A percentile compares a stretch with the other conserved stretches of the same genome.
Evolutionary conservation across 1,284 basidiomycete species (phyloP).

Genomic region (Athelia sp.): DNA sequence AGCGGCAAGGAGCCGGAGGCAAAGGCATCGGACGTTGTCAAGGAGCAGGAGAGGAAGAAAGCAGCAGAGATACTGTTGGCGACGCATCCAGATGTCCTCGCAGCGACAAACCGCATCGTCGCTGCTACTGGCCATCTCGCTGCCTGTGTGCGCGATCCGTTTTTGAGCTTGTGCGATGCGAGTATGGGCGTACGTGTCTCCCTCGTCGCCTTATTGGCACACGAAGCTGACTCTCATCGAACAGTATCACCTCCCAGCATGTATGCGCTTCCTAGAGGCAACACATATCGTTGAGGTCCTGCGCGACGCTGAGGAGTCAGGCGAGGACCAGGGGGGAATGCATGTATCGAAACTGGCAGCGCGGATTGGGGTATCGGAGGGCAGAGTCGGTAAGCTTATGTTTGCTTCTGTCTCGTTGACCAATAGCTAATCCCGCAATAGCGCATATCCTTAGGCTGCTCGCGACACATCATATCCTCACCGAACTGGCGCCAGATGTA

Average conservation of each 20-base stretch:
- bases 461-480: constrained; percentile 65
- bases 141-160: constrained; percentile 59
- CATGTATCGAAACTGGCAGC: constrained; percentile 52
- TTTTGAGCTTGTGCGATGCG: constrained; percentile 62
- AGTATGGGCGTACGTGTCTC: constrained; percentile 57
- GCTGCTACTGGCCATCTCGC: constrained; percentile 63
- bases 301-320: constrained; percentile 48
- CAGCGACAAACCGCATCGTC: constrained; percentile 57
- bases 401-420: constrained; percentile 1
- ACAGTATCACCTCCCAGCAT: constrained; percentile 68
- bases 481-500: constrained; percentile 58
- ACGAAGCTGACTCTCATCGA: not conserved
- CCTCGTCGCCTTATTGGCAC: not conserved
- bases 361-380: constrained; percentile 38
- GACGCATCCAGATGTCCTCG: constrained; percentile 49
- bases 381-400: constrained; percentile 40
- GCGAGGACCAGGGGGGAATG: constrained; percentile 48
- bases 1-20: too few relatives aligned
- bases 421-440: constrained; percentile 15
- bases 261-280: constrained; percentile 62
- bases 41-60: too few relatives aligned
- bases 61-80: constrained; percentile 45
- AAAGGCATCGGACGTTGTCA: too few relatives aligned
- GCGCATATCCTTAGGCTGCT: constrained; percentile 65
- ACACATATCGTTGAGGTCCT: constrained; percentile 64